Base-by-base conservation (phyloP, 1,139 yeast genomes). In the Nadsonia commutata region DNA sequence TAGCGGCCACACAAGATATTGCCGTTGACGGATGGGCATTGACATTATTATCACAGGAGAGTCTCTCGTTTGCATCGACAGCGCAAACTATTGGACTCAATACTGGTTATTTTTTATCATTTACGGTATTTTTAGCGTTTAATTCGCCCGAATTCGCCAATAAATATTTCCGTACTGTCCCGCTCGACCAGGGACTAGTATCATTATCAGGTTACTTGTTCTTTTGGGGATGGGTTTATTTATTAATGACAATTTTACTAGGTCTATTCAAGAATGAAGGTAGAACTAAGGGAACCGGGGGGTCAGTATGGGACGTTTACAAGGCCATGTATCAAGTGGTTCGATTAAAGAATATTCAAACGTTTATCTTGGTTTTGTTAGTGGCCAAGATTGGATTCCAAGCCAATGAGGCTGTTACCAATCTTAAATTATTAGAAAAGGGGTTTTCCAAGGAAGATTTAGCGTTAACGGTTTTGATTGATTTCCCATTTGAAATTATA, bases 1-100 rank as follows among this genome's bases (percentile, higher is more conserved):
- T 90, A 47, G 88, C 96, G 64, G 97, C 98, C 2, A 90, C 99
- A 0, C 98, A 90, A 60, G 99, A 90, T 59, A 90, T 90, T 45
- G 97, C 98, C 1, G 98, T 90, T 16, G 99, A 90, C 63, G 98
- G 98, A 5, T 90, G 98, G 98, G 97, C 97, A 0, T 66, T 90
- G 56, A 90, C 96, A 1, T 76, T 90, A 43, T 67, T 90, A 44
- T 77, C 88, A 17, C 78, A 78, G 20, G 76, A 76, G 38, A 82
- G 94, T 18, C 67, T 90, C 46, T 79, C 94, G n/a, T 90, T 76
- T 63, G 98, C 98, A 0, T 83, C 95, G 3, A 90, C 98, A 0
- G 98, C 98, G 0, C 99, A 90, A 60, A 93, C 98, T 0, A 75
- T 90, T 40, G 99, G 98, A 0, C 71, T 90, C 48, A 90, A 90